Percentiles rank a stretch among this genome's conserved stretches.
phyloP scores from a whole-genome alignment of 129 eudicot species.

The Sambucus nigra region DNA sequence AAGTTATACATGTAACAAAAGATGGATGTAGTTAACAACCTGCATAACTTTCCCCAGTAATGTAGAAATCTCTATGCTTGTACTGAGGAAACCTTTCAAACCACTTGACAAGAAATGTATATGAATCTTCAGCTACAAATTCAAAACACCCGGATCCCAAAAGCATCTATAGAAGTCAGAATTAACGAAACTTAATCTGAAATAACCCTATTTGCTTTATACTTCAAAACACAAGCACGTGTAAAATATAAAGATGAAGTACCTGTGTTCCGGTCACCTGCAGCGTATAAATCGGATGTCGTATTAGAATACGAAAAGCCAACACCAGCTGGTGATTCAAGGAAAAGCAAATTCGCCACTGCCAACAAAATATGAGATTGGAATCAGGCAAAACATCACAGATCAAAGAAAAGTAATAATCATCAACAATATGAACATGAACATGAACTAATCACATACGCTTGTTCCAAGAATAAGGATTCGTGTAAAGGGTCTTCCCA shows the following conservation, averaged over 20 bases:
- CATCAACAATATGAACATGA: too few relatives aligned
- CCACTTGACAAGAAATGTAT: slow-evolving; percentile 69
- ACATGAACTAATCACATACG: slow-evolving; percentile 37
- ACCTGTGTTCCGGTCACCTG: slow-evolving; percentile 91
- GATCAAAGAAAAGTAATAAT: neutral
- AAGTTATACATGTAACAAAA: neutral
- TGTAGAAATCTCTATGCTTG: slow-evolving; percentile 80
- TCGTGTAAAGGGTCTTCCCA: slow-evolving; percentile 66
- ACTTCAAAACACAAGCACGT: neutral
- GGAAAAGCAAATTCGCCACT: slow-evolving; percentile 98
- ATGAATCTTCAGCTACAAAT: slow-evolving; percentile 84
- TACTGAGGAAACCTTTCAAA: slow-evolving; percentile 96
- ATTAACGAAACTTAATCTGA: slow-evolving; percentile 16
- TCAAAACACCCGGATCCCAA: slow-evolving; percentile 18
- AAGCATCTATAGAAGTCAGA: slow-evolving; percentile 17
- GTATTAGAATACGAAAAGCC: slow-evolving; percentile 90
- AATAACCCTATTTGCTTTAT: slow-evolving; percentile 5
- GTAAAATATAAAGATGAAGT: slow-evolving; percentile 1
- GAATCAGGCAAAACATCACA: slow-evolving; percentile 12
- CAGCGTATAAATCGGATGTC: slow-evolving; percentile 66
- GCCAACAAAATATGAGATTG: slow-evolving; percentile 21
- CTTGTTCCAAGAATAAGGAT: slow-evolving; percentile 92
- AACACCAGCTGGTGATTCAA: slow-evolving; percentile 99
- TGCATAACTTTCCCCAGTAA: slow-evolving; percentile 99
- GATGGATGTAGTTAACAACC: slow-evolving; percentile 27